Evolutionary conservation across 2,329 filamentous ascomycete species (phyloP), one percentile per base, ranked within the genome.

Genomic region (Botryotinia narcissicola): DNA sequence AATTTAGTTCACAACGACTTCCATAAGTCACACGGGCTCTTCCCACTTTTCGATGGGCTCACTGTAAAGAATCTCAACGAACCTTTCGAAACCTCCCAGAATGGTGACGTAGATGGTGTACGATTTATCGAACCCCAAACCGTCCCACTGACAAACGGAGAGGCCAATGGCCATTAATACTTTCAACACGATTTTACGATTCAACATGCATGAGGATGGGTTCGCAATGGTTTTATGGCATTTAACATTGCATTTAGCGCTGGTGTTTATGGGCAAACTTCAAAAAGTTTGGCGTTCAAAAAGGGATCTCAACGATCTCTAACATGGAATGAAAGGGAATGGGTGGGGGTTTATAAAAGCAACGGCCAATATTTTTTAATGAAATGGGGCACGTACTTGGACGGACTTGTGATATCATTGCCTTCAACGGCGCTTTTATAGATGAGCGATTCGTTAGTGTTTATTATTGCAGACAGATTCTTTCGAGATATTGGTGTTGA

Each of bases 1-100:
- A 29, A 63, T 37, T 32, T 77, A 95, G 96, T 99, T 42, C 94
- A 99, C 85, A 99, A 99, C 81, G 94, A 99, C 82, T 99, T 99
- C 90, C 94, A 97, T 82, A 87, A 94, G 78, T 90, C 89, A 72
- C 87, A 90, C 70, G 91, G 90, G 72, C 92, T 99, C 78, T 98
- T 97, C 82, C 88, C 92, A 63, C 86, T 98, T 40, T 96, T 99
- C 81, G 88, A 95, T 25, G 94, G 90, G 37, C 86, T 99, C 5
- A 82, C 88, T 75, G 89, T 93, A n/a, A 84, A 89, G 63, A 88
- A 90, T 75, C 84, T 94, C 68, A 88, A 93, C 75, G 83, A 84
- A 73, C 75, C 77, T 48, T 79, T 80, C 61, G 77, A 81, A 54
- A 73, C 42, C 42, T 46, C 72, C 32, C 70, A 75, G 29, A 69